Base-by-base conservation (phyloP, 495 filamentous ascomycete genomes). In the Aspergillus sclerotiicarbonarius region DNA sequence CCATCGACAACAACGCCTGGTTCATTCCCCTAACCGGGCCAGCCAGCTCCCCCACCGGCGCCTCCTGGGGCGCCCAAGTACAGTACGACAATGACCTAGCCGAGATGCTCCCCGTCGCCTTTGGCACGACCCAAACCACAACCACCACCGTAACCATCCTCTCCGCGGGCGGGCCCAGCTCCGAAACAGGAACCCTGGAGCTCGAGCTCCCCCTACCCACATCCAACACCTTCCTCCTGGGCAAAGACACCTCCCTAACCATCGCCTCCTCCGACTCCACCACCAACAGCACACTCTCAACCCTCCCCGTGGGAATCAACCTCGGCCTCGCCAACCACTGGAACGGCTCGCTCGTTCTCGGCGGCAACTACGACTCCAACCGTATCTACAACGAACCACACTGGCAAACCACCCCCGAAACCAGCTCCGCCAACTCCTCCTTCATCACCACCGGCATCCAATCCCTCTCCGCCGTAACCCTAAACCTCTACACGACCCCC, bases 361-460 rank as follows among this genome's bases (percentile, higher is more conserved):
- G 47, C 25, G 47, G 47, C 0, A 79, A 90, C 62, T 89, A 83
- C 62, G 73, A 70, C 25, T 81, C 78, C 12, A 81, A 90, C 52
- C 58, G 76, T 39, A 87, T 84, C 7, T 90, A 82, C 67, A 81
- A 84, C 37, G 73, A 82, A 39, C 67, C 65, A n/a, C 47, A 50
- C 47, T 50, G 47, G 47, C 47, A 50, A 25, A 50, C 47, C 13
- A 29, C 21, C 8, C 5, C 47, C 18, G 47, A 31, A 8, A 50
- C 47, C 29, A 18, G 8, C 47, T 21, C 47, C 4, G 47, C 25
- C 0, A 32, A 50, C 29, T 16, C 8, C 29, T 16, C 29, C 25
- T 50, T 50, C 47, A 50, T 32, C 47, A 4, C 13, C 3, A 50
- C 47, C 12, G 47, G 47, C 7, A 10, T 31, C 5, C 15, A 16